Evolutionary conservation across 352 stramenopile genomes (phyloP).

Genomic region (Phytopythium sindhum): DNA sequence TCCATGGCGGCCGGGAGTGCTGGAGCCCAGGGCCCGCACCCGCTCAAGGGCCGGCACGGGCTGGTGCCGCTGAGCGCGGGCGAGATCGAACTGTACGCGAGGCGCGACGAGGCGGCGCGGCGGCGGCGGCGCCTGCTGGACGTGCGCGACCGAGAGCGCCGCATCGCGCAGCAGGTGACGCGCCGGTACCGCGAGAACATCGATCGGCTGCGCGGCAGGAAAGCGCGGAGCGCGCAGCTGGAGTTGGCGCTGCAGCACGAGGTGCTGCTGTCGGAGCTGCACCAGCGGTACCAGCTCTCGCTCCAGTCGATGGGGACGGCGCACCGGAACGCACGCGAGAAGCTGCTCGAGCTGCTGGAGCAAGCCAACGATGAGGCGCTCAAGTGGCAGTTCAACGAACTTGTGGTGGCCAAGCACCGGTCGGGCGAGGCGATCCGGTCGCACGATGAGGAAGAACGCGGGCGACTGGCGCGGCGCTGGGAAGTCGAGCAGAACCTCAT

Average conservation of each 20-base stretch:
- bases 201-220: slow-evolving; percentile 35
- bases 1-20: slow-evolving; percentile 15
- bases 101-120: slow-evolving; percentile 49
- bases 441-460: slow-evolving; percentile 20
- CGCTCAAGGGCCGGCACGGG: slow-evolving; percentile 19
- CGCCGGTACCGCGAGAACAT: slow-evolving; percentile 70
- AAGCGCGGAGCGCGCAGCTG: slow-evolving; percentile 23
- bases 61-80: slow-evolving; percentile 60
- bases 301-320: slow-evolving; percentile 59
- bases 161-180: slow-evolving; percentile 62
- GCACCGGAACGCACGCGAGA: slow-evolving; percentile 54
- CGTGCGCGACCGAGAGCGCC: slow-evolving; percentile 58
- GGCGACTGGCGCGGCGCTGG: slow-evolving; percentile 20
- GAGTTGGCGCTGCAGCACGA: slow-evolving; percentile 31
- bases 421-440: slow-evolving; percentile 29
- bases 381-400: slow-evolving; percentile 54
- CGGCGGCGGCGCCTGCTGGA: slow-evolving; percentile 49
- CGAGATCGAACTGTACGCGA: slow-evolving; percentile 56
- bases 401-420: slow-evolving; percentile 24
- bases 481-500: slow-evolving; percentile 45
- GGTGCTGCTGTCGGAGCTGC: slow-evolving; percentile 39
- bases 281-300: slow-evolving; percentile 51
- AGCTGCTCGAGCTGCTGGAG: slow-evolving; percentile 50
- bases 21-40: slow-evolving; percentile 8
- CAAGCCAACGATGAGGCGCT: slow-evolving; percentile 42